Evolutionary conservation across 2,329 filamentous ascomycete species (phyloP).

Genomic region (Aspergillus melleus): DNA sequence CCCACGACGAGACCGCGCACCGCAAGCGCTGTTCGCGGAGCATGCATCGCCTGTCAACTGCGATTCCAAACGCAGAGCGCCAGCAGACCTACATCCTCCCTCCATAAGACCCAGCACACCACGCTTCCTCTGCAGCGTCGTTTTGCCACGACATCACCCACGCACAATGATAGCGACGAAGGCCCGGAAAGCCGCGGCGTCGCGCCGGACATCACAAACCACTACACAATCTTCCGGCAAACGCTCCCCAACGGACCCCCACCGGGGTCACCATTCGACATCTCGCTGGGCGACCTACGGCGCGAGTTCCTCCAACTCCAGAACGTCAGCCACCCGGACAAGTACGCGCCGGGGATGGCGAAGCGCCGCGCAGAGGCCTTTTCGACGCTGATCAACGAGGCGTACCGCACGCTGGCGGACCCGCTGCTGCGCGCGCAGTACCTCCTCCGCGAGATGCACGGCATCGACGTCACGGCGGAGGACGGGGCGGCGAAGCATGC

Average conservation of each 20-base stretch:
- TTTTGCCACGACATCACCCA: conserved; percentile 20
- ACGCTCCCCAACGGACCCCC: conserved; percentile 78
- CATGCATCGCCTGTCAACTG: conserved; percentile 17
- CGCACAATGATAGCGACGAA: background rate
- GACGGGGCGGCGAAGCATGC: conserved; percentile 73
- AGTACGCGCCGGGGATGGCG: conserved; percentile 47
- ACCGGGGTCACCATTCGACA: conserved; percentile 70
- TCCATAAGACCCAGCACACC: conserved; percentile 2
- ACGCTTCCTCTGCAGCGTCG: conserved; percentile 5
- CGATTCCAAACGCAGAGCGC: conserved; percentile 39
- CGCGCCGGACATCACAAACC: conserved; percentile 51
- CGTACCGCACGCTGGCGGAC: conserved; percentile 79
- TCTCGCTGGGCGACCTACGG: conserved; percentile 70
- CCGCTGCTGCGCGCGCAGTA: conserved; percentile 88
- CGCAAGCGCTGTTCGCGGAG: conserved; percentile 8
- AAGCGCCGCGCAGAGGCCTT: conserved; percentile 69
- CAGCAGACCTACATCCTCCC: background rate
- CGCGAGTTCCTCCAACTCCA: conserved; percentile 87
- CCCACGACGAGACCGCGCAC: conserved; percentile 4
- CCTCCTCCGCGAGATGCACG: conserved; percentile 65
- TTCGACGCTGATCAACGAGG: conserved; percentile 85
- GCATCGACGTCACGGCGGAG: conserved; percentile 70
- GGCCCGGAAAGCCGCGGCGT: conserved; percentile 11
- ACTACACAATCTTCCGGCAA: conserved; percentile 86
- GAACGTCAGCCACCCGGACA: conserved; percentile 49